A percentile compares a stretch with the other conserved stretches of the same genome.
phyloP scores from a whole-genome alignment of 1,284 basidiomycete genomes.

The Puccinia brachypodii region DNA sequence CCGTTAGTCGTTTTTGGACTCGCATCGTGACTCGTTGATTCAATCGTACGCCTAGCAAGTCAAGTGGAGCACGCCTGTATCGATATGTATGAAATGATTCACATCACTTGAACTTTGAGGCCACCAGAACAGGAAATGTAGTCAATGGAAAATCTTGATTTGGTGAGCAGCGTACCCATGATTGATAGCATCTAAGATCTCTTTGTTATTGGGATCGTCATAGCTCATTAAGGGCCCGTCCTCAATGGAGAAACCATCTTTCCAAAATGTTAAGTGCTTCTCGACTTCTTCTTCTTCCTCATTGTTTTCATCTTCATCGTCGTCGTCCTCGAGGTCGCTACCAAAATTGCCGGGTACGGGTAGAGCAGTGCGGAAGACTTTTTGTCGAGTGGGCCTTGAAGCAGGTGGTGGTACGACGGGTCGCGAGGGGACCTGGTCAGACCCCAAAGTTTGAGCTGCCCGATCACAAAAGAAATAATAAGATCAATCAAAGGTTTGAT shows the following conservation, averaged over 20 bases:
- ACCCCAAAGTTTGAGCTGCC: conserved; percentile 77
- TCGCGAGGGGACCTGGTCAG: conserved; percentile 73
- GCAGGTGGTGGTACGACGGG: conserved; percentile 67
- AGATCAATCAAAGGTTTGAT: conserved; percentile 59
- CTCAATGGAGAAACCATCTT: conserved; percentile 88
- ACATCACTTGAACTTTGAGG: background rate
- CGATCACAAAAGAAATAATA: conserved; percentile 28
- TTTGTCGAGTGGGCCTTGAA: conserved; percentile 49
- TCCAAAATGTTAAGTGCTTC: conserved; percentile 87
- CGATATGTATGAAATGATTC: conserved; percentile 72
- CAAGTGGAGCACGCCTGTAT: conserved; percentile 76
- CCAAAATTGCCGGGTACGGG: conserved; percentile 47
- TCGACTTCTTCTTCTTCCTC: conserved; percentile 66
- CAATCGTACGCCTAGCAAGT: conserved; percentile 71
- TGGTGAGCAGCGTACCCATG: conserved; percentile 66
- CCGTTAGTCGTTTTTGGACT: conserved; percentile 71
- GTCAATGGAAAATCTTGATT: conserved; percentile 3
- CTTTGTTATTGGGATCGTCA: conserved; percentile 74
- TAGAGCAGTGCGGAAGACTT: conserved; percentile 49
- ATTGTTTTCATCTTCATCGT: conserved; percentile 56
- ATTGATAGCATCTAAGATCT: conserved; percentile 75
- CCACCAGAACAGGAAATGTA: background rate
- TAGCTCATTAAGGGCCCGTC: conserved; percentile 83
- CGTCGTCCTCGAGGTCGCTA: conserved; percentile 42
- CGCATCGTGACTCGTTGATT: conserved; percentile 85